Percentiles rank a stretch among this genome's conserved stretches.
Conservation (phyloP, 129 eudicot species). For the Apium graveolens region DNA sequence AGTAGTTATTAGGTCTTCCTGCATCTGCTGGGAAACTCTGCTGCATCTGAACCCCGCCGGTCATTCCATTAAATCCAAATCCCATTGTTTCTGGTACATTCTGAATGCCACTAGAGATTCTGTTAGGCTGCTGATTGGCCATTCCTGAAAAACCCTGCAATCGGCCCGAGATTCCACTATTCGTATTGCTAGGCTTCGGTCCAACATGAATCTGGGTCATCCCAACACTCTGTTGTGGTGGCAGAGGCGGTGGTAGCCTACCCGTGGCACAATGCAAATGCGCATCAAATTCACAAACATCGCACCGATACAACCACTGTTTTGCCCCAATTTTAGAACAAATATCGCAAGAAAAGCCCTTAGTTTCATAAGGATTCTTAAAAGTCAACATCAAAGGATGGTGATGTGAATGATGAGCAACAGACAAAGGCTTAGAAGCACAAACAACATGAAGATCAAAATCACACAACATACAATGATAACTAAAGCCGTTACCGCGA, state of each 20-base stretch:
- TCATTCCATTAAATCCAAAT: background rate
- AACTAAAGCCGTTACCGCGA: conserved; percentile 44
- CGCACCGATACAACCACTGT: conserved; percentile 64
- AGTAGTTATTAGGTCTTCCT: background rate
- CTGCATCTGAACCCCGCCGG: background rate
- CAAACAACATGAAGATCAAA: conserved; percentile 52
- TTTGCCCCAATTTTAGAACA: conserved; percentile 34
- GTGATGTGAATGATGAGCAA: conserved; percentile 25
- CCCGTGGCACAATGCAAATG: conserved; percentile 44
- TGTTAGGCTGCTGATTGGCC: background rate
- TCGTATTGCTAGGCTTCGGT: background rate
- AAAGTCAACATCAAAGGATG: conserved; percentile 43
- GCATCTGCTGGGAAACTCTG: background rate
- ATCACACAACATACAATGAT: conserved; percentile 47
- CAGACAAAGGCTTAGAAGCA: conserved; percentile 39
- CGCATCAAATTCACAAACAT: conserved; percentile 48
- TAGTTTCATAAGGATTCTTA: conserved; percentile 33
- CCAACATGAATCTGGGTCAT: conserved; percentile 17
- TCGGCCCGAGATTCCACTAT: background rate
- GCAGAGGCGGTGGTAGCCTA: background rate
- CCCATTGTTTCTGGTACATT: background rate
- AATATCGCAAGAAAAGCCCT: conserved; percentile 50
- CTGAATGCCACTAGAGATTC: background rate
- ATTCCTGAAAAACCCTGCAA: background rate
- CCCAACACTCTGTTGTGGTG: background rate